Percentiles rank a stretch among this genome's conserved stretches.
phyloP scores from a whole-genome alignment of 2,329 filamentous ascomycete species.

The Cercospora nicotianae region DNA sequence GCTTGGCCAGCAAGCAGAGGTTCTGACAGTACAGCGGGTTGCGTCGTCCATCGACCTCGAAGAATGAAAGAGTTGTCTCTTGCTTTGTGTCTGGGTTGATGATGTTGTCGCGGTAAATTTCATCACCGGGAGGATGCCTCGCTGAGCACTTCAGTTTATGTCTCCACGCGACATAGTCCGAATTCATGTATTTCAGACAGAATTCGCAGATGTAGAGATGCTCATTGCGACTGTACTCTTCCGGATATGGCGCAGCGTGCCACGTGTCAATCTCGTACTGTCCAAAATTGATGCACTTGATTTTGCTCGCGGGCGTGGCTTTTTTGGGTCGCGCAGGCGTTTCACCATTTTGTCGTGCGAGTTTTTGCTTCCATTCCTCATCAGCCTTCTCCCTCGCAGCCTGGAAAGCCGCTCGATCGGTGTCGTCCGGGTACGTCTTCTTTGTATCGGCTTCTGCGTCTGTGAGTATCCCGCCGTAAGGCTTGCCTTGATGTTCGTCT shows the following conservation, averaged over 20 bases:
- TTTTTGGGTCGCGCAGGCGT: slow-evolving; percentile 62
- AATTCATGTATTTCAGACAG: slow-evolving; percentile 99
- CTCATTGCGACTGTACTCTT: slow-evolving; percentile 95
- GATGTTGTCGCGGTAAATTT: slow-evolving; percentile 90
- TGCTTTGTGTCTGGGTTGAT: slow-evolving; percentile 50
- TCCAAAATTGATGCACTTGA: slow-evolving; percentile 98
- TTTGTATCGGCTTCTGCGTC: slow-evolving; percentile 89
- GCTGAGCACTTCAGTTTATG: slow-evolving; percentile 94
- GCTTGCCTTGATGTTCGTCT: slow-evolving; percentile 87
- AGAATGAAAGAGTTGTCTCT: slow-evolving; percentile 65
- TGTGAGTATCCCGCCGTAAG: slow-evolving; percentile 88
- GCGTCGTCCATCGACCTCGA: slow-evolving; percentile 94
- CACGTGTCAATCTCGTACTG: slow-evolving; percentile 98
- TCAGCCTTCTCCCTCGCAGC: slow-evolving; percentile 87
- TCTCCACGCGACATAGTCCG: slow-evolving; percentile 95
- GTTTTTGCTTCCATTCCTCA: slow-evolving; percentile 79
- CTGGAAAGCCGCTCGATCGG: slow-evolving; percentile 84
- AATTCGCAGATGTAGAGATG: slow-evolving; percentile 99
- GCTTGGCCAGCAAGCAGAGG: slow-evolving; percentile 88
- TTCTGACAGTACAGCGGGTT: slow-evolving; percentile 99
- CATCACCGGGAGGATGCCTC: slow-evolving; percentile 94
- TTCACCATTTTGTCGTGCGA: slow-evolving; percentile 62
- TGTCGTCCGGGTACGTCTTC: slow-evolving; percentile 76
- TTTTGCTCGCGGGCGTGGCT: slow-evolving; percentile 87
- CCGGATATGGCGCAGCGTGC: slow-evolving; percentile 97